These are phyloP conservation scores for Acmispon strigosus DNA, from an alignment of 306 rosid species.

Conservation along the genomic window DNA sequence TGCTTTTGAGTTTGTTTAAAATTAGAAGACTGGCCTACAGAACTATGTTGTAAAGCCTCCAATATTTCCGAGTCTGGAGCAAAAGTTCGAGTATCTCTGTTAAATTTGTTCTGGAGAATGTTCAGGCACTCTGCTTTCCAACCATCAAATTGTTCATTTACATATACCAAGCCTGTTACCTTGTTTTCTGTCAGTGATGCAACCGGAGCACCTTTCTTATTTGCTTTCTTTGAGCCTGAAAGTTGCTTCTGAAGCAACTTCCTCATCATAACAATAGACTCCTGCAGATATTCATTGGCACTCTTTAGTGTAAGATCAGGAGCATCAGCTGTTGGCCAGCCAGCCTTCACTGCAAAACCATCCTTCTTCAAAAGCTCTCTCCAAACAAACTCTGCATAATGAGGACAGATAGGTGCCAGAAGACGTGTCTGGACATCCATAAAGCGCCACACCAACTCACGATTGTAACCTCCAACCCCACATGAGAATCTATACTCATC, in stretches of 20 bases:
- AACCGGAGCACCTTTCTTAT: conserved; percentile 57
- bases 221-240: conserved; percentile 60
- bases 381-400: conserved; percentile 86
- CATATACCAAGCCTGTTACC: conserved; percentile 56
- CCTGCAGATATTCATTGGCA: conserved; percentile 82
- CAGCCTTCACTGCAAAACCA: conserved; percentile 78
- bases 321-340: conserved; percentile 77
- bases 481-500: conserved; percentile 88
- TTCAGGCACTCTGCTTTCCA: conserved; percentile 86
- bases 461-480: conserved; percentile 68
- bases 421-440: conserved; percentile 96
- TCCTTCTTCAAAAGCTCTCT: conserved; percentile 71
- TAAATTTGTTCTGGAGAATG: conserved; percentile 57
- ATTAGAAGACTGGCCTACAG: conserved; percentile 53
- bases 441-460: conserved; percentile 60
- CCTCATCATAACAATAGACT: conserved; percentile 70
- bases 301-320: conserved; percentile 69
- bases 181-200: conserved; percentile 32
- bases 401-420: conserved; percentile 85
- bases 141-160: conserved; percentile 73
- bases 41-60: conserved; percentile 52
- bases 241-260: conserved; percentile 85
- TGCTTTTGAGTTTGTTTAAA: conserved; percentile 60
- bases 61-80: conserved; percentile 49
- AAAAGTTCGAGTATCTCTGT: conserved; percentile 36